Conservation (phyloP, 768 basidiomycete genomes). For the Trichaptum fuscoviolaceum region DNA sequence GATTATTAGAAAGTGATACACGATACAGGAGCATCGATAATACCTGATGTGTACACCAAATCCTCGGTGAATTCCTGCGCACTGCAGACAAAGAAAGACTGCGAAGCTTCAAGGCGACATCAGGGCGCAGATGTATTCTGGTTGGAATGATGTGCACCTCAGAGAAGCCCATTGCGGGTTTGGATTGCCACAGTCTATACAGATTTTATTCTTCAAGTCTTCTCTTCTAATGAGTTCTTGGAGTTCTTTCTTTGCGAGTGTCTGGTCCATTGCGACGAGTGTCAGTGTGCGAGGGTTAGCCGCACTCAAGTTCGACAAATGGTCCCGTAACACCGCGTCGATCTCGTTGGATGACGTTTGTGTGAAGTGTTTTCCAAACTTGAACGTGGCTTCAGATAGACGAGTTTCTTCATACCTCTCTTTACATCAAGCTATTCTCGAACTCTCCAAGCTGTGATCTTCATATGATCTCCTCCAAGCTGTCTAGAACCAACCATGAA, state of each 20-base stretch:
- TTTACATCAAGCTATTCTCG: background rate
- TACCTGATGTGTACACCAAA: constrained; percentile 93
- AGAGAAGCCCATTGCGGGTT: constrained; percentile 94
- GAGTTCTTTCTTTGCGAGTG: constrained; percentile 62
- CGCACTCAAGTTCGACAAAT: background rate
- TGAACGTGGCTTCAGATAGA: background rate
- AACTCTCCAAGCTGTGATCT: background rate
- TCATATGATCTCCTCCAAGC: background rate
- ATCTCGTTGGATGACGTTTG: background rate
- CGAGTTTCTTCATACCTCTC: too few species aligned
- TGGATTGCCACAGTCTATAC: constrained; percentile 82
- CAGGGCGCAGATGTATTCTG: constrained; percentile 1
- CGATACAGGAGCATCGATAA: background rate
- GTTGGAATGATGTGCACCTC: constrained; percentile 38
- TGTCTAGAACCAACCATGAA: background rate
- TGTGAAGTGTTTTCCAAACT: background rate
- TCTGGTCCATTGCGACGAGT: constrained; percentile 44
- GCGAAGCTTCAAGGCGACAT: constrained; percentile 50
- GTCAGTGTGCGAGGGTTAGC: background rate
- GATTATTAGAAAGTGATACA: constrained; percentile 14
- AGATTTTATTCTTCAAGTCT: constrained; percentile 69
- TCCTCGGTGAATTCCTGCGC: constrained; percentile 77
- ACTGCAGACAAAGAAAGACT: constrained; percentile 88
- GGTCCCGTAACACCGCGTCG: background rate
- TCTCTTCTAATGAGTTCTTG: constrained; percentile 70